Evolutionary conservation across 768 basidiomycete species (phyloP).

Genomic region (Boletus tylopilopsis): DNA sequence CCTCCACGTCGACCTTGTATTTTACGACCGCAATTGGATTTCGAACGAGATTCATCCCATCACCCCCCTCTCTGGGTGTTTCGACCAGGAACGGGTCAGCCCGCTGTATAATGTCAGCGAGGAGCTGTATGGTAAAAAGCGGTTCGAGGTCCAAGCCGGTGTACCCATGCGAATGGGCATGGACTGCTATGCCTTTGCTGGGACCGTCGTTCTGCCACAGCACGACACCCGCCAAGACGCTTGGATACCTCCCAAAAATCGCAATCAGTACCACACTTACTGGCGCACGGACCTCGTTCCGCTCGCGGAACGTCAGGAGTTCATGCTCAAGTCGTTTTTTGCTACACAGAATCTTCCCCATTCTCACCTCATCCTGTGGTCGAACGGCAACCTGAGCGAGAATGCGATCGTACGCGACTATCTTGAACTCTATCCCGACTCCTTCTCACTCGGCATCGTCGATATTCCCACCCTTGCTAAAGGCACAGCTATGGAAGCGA

Average conservation of each 20-base stretch:
- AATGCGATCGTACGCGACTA: conserved; percentile 61
- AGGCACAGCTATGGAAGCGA: conserved; percentile 74
- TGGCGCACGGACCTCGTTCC: conserved; percentile 86
- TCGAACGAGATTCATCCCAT: conserved; percentile 63
- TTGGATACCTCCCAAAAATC: conserved; percentile 37
- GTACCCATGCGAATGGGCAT: conserved; percentile 72
- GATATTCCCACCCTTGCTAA: conserved; percentile 64
- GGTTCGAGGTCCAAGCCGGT: conserved; percentile 77
- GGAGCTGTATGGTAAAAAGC: conserved; percentile 57
- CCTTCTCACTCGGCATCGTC: conserved; percentile 65
- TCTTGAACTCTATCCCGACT: conserved; percentile 58
- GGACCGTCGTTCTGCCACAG: conserved; percentile 52
- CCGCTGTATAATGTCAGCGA: conserved; percentile 65
- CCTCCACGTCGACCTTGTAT: conserved; percentile 73
- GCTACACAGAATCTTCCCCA: conserved; percentile 75
- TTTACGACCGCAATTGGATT: conserved; percentile 77
- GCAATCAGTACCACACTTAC: conserved; percentile 84
- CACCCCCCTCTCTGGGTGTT: conserved; percentile 69
- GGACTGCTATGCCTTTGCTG: conserved; percentile 91
- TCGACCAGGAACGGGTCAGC: conserved; percentile 56
- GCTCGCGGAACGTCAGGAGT: conserved; percentile 79
- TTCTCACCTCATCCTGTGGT: conserved; percentile 85
- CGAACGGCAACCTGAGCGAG: conserved; percentile 69
- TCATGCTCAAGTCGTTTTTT: conserved; percentile 89
- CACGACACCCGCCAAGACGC: conserved; percentile 1